phyloP scores from a whole-genome alignment of 441 rosid species.

The Gossypium davidsonii region DNA sequence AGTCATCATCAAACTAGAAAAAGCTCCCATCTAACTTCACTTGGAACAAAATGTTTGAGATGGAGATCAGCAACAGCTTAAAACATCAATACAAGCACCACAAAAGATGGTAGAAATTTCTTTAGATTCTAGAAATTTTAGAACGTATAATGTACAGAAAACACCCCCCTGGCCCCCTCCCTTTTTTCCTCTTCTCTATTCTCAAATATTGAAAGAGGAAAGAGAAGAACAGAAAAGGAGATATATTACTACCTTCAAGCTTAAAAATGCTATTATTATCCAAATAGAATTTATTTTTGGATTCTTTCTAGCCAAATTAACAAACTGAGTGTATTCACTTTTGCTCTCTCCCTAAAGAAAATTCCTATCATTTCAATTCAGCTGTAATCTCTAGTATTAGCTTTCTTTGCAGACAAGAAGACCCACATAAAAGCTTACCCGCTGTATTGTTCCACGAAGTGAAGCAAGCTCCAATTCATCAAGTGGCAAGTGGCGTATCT shows the following conservation, averaged over 20 bases:
- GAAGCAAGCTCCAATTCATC: slow-evolving; percentile 99
- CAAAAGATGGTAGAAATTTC: slow-evolving; percentile 1
- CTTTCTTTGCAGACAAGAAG: slow-evolving; percentile 8
- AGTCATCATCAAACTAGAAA: slow-evolving; percentile 10
- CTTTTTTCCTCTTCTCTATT: neutral
- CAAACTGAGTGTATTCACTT: neutral
- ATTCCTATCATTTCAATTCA: slow-evolving; percentile 1
- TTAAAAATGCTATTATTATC: neutral
- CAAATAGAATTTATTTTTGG: neutral
- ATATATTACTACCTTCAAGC: neutral
- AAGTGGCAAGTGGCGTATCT: slow-evolving; percentile 89
- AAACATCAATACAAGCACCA: slow-evolving; percentile 1
- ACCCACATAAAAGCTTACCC: slow-evolving; percentile 39
- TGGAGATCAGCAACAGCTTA: neutral
- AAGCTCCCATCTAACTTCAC: slow-evolving; percentile 1
- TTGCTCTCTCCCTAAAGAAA: neutral
- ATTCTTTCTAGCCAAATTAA: slow-evolving; percentile 1
- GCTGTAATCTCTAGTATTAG: neutral
- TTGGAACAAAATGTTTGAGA: neutral
- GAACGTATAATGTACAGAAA: neutral
- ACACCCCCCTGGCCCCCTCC: neutral
- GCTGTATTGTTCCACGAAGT: slow-evolving; percentile 81
- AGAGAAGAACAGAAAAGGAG: neutral
- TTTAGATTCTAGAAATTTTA: slow-evolving; percentile 13
- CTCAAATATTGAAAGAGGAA: neutral